These are phyloP conservation scores for Pseudopithomyces maydicus DNA, from an alignment of 2,329 filamentous ascomycete genomes.

Conservation along the genomic window DNA sequence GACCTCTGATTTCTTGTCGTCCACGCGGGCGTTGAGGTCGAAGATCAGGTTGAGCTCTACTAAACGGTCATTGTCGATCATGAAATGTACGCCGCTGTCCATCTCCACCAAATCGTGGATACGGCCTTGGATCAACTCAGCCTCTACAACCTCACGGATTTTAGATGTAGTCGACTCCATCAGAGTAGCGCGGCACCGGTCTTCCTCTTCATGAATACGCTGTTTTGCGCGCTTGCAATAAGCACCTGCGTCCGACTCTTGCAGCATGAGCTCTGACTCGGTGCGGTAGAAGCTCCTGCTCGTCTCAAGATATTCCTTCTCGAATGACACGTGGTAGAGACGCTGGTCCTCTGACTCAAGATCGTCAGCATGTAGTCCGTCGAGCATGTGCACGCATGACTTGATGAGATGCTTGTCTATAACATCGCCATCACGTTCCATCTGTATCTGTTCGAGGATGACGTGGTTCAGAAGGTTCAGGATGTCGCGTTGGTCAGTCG, in stretches of 20 bases:
- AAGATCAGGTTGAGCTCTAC: slow-evolving; percentile 83
- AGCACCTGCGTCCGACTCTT: slow-evolving; percentile 76
- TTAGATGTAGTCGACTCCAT: slow-evolving; percentile 73
- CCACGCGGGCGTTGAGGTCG: slow-evolving; percentile 76
- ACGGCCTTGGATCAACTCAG: slow-evolving; percentile 77
- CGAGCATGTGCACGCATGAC: slow-evolving; percentile 86
- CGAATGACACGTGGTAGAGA: slow-evolving; percentile 83
- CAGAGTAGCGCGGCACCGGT: slow-evolving; percentile 82
- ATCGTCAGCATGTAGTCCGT: slow-evolving; percentile 81
- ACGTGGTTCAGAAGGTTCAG: slow-evolving; percentile 79
- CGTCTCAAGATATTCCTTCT: slow-evolving; percentile 73
- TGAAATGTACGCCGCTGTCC: slow-evolving; percentile 83
- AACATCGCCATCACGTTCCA: slow-evolving; percentile 88
- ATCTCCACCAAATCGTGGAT: slow-evolving; percentile 82
- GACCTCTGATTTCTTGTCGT: slow-evolving; percentile 72
- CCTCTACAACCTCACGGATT: slow-evolving; percentile 77
- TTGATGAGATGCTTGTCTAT: slow-evolving; percentile 84
- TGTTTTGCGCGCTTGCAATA: slow-evolving; percentile 80
- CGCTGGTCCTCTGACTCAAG: slow-evolving; percentile 78
- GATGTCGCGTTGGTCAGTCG: slow-evolving; percentile 58
- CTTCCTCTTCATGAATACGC: slow-evolving; percentile 78
- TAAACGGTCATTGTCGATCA: slow-evolving; percentile 88
- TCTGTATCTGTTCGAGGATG: slow-evolving; percentile 85
- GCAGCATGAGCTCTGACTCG: slow-evolving; percentile 76
- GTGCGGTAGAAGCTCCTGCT: slow-evolving; percentile 75